Evolutionary conservation across 768 basidiomycete genomes (phyloP).

Genomic region (Boletus vermiculosoides): DNA sequence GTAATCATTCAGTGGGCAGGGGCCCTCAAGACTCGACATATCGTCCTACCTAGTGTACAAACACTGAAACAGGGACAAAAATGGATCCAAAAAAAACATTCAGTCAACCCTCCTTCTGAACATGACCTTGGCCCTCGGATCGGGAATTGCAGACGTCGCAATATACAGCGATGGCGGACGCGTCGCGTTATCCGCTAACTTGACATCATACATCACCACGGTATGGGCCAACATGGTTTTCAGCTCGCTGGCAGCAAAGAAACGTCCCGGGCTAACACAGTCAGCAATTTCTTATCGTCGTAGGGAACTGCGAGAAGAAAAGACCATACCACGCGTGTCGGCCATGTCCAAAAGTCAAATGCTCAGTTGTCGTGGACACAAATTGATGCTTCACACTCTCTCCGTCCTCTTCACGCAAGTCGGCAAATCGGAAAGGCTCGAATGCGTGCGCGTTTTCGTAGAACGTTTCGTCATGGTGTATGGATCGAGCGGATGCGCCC

Average conservation of each 20-base stretch:
- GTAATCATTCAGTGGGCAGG: too few species aligned
- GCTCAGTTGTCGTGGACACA: background rate
- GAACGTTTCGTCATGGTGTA: background rate
- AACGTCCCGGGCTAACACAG: slow-evolving; percentile 12
- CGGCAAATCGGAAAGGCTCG: background rate
- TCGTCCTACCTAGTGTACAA: too few species aligned
- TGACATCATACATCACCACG: background rate
- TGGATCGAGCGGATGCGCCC: too few species aligned
- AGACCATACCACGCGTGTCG: background rate
- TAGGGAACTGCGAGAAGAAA: background rate
- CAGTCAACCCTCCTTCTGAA: background rate
- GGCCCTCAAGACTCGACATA: too few species aligned
- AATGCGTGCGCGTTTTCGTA: background rate
- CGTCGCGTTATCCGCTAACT: background rate
- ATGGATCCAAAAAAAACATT: too few species aligned
- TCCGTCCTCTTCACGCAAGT: background rate
- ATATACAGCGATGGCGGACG: background rate
- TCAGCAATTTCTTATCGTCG: background rate
- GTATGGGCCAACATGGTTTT: slow-evolving; percentile 16
- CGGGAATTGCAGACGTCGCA: background rate
- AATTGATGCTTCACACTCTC: background rate
- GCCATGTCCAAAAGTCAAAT: background rate
- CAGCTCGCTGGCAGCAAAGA: slow-evolving; percentile 7
- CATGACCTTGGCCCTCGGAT: background rate
- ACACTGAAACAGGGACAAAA: too few species aligned